phyloP scores from a whole-genome alignment of 176 grass and related monocot species.

The Tillandsia leiboldiana region DNA sequence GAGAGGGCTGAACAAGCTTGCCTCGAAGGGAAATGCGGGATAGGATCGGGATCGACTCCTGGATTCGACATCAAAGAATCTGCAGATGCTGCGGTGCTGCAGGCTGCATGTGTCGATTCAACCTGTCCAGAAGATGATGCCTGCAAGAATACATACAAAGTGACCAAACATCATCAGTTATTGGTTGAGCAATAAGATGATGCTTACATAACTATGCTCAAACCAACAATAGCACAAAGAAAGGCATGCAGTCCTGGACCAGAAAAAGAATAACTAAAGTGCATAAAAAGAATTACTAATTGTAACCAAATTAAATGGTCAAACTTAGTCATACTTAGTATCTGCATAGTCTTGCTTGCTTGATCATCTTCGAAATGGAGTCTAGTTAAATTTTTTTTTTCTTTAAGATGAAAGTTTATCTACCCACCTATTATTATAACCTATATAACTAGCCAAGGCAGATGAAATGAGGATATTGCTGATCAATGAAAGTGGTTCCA shows the following conservation, averaged over 20 bases:
- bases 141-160: neutral
- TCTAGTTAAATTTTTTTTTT: neutral
- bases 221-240: neutral
- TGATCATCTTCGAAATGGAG: neutral
- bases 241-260: neutral
- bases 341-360: neutral
- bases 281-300: neutral
- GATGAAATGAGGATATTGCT: no score
- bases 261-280: neutral
- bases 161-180: neutral
- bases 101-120: slow-evolving; percentile 3
- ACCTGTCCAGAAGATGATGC: slow-evolving; percentile 7
- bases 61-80: slow-evolving; percentile 11
- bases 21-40: neutral
- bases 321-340: neutral
- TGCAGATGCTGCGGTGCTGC: slow-evolving; percentile 15
- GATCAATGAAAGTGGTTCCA: no score
- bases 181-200: neutral
- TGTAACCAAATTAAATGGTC: neutral
- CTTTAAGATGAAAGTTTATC: no score
- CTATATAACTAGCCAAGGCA: no score
- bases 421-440: no score
- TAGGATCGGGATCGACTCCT: slow-evolving; percentile 14
- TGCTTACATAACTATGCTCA: no score
- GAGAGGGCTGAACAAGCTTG: slow-evolving; percentile 11